Percentiles rank a stretch among this genome's conserved stretches.
Evolutionary conservation across 2,329 filamentous ascomycete genomes (phyloP).

Genomic region (Rutstroemia sp.): DNA sequence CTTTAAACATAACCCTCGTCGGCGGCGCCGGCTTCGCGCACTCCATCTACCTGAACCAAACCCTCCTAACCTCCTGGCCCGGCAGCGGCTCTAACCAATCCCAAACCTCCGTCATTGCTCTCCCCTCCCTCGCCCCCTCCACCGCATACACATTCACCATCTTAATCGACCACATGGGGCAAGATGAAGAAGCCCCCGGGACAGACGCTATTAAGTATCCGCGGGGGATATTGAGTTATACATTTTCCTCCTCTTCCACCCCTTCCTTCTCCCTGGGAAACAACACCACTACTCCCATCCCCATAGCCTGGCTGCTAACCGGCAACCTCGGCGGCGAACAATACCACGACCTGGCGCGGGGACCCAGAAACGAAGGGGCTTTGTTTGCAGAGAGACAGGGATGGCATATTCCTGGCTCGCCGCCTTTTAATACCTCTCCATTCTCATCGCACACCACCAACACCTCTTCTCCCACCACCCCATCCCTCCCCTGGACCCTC

Average conservation of each 20-base stretch:
- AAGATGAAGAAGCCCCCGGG: constrained; percentile 36
- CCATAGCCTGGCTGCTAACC: constrained; percentile 57
- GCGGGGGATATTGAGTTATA: constrained; percentile 45
- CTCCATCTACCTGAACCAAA: constrained; percentile 55
- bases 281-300: constrained; percentile 43
- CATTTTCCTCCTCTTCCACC: no score
- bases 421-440: constrained; percentile 26
- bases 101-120: constrained; percentile 50
- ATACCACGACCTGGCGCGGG: constrained; percentile 51
- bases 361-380: constrained; percentile 60
- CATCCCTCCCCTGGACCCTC: constrained; percentile 35
- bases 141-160: constrained; percentile 46
- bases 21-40: constrained; percentile 61
- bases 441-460: no score
- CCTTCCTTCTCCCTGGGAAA: no score
- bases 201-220: constrained; percentile 54
- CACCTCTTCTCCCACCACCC: no score
- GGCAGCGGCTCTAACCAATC: constrained; percentile 39
- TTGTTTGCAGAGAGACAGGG: constrained; percentile 56
- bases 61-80: constrained; percentile 52
- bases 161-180: constrained; percentile 54
- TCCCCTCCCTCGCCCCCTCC: constrained; percentile 53
- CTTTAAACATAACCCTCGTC: constrained; percentile 44
- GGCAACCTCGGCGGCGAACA: constrained; percentile 61
- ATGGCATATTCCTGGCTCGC: constrained; percentile 50